phyloP scores from a whole-genome alignment of 2,329 filamentous ascomycete species.

The Aspergillus texensis region DNA sequence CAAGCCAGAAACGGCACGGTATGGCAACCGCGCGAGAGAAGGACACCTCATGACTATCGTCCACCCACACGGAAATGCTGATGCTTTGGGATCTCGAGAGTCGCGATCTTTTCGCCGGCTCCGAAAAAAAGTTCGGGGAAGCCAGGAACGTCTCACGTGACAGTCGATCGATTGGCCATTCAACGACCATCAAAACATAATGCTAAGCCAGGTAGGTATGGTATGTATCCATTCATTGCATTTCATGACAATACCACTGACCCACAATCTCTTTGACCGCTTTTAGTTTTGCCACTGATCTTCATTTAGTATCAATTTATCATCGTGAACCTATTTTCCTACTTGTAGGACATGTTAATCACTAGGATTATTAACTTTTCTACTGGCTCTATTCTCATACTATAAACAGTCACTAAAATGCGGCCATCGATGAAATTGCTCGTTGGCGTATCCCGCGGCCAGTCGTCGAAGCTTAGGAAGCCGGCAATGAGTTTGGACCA shows the following conservation, averaged over 20 bases:
- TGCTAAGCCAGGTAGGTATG: background rate
- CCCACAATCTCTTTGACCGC: constrained; percentile 10
- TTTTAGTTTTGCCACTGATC: constrained; percentile 11
- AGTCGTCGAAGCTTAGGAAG: constrained; percentile 38
- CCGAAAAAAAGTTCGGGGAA: constrained; percentile 42
- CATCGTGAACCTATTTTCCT: background rate
- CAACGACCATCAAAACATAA: constrained; percentile 9
- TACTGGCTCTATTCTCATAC: background rate
- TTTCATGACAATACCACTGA: constrained; percentile 8
- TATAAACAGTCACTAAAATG: constrained; percentile 25
- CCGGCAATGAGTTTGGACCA: constrained; percentile 43
- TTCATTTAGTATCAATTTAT: background rate
- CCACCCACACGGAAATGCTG: constrained; percentile 28
- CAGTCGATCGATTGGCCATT: constrained; percentile 17
- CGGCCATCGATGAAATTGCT: constrained; percentile 30
- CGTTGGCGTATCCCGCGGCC: constrained; percentile 32
- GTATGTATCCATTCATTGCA: background rate
- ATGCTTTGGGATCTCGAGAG: constrained; percentile 26
- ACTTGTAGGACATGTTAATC: background rate
- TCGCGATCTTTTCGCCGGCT: constrained; percentile 27
- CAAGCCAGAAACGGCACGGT: constrained; percentile 41
- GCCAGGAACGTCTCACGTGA: constrained; percentile 41
- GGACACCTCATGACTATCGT: constrained; percentile 42
- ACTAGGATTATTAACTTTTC: background rate
- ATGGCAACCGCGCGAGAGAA: constrained; percentile 44